phyloP scores from a whole-genome alignment of 2,329 filamentous ascomycete genomes.

The Pseudocercospora macadamiae region DNA sequence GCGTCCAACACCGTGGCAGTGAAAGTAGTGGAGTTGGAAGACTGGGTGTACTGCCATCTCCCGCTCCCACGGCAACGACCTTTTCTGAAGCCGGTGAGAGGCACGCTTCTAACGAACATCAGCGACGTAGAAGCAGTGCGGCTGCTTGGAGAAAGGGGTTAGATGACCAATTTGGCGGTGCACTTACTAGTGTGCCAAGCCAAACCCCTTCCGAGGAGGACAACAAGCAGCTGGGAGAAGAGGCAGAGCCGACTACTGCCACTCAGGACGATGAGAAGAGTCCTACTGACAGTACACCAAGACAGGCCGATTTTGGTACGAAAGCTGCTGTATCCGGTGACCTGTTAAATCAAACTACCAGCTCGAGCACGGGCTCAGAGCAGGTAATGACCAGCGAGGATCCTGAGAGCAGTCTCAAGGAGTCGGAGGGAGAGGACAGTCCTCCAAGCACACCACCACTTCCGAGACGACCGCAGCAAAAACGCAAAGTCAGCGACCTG shows the following conservation, averaged over 20 bases:
- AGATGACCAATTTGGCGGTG: slow-evolving; percentile 11
- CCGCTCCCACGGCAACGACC: slow-evolving; percentile 26
- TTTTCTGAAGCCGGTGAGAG: slow-evolving; percentile 22
- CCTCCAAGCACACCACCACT: not conserved
- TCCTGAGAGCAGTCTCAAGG: no score
- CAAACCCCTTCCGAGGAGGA: slow-evolving; percentile 7
- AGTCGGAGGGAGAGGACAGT: not conserved
- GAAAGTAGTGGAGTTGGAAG: slow-evolving; percentile 12
- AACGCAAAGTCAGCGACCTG: slow-evolving; percentile 31
- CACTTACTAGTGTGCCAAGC: slow-evolving; percentile 15
- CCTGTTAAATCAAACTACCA: no score
- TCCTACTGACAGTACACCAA: not conserved
- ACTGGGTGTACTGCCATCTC: slow-evolving; percentile 36
- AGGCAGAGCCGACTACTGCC: not conserved
- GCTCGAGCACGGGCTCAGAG: no score
- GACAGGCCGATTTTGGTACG: not conserved
- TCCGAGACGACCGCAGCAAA: slow-evolving; percentile 16
- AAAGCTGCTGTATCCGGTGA: not conserved
- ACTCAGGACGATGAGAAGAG: not conserved
- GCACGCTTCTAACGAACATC: slow-evolving; percentile 10
- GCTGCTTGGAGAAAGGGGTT: slow-evolving; percentile 10
- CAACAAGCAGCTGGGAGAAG: not conserved
- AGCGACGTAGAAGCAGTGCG: slow-evolving; percentile 16
- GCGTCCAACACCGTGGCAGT: slow-evolving; percentile 4
- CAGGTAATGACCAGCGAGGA: no score